Evolutionary conservation across 2,329 filamentous ascomycete genomes (phyloP).

Genomic region (Thelonectria blattea): DNA sequence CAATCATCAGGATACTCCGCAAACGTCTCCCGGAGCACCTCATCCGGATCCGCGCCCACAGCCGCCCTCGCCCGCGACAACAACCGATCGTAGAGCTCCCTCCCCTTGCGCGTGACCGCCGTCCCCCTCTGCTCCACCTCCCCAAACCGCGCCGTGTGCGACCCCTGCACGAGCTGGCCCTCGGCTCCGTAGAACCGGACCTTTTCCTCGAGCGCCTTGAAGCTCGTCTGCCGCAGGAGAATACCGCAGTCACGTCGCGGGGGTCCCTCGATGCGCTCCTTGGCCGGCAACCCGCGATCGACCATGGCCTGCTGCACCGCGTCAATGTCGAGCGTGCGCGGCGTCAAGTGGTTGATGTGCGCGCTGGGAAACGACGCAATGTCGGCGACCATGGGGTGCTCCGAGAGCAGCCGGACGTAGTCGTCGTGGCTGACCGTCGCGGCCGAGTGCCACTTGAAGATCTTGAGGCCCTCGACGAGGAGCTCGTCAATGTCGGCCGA

Average conservation of each 20-base stretch:
- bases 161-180: neutral
- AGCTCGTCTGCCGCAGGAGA: slow-evolving; percentile 58
- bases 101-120: slow-evolving; percentile 52
- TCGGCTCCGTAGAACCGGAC: slow-evolving; percentile 44
- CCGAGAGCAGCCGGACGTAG: neutral
- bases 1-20: slow-evolving; percentile 47
- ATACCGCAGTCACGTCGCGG: slow-evolving; percentile 50
- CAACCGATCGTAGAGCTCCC: slow-evolving; percentile 51
- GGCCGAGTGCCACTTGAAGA: slow-evolving; percentile 10
- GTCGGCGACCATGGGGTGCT: slow-evolving; percentile 51
- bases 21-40: slow-evolving; percentile 37
- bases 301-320: slow-evolving; percentile 51
- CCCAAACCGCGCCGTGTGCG: slow-evolving; percentile 52
- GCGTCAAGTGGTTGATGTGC: slow-evolving; percentile 60
- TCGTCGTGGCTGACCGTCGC: neutral
- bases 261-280: slow-evolving; percentile 57
- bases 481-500: slow-evolving; percentile 1
- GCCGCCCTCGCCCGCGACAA: slow-evolving; percentile 29
- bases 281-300: slow-evolving; percentile 46
- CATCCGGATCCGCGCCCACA: slow-evolving; percentile 2
- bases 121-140: slow-evolving; percentile 58
- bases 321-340: slow-evolving; percentile 55
- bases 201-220: slow-evolving; percentile 54
- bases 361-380: slow-evolving; percentile 47
- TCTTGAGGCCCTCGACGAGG: slow-evolving; percentile 20